Evolutionary conservation across 1,139 yeast genomes (phyloP).

Genomic region (Sugiyamaella sp.): DNA sequence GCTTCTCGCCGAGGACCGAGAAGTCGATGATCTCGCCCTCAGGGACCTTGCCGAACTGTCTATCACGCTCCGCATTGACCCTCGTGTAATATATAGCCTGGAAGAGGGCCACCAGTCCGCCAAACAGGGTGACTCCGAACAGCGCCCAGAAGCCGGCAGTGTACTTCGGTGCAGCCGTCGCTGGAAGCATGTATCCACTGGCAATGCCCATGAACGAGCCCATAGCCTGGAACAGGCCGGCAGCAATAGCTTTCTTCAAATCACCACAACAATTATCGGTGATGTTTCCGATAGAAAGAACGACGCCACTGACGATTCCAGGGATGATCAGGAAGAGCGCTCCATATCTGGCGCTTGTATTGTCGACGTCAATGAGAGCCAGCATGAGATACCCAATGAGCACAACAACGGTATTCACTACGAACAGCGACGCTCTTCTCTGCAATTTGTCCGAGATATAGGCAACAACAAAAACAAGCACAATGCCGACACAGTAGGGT

Average conservation of each 20-base stretch:
- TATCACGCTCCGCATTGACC: conserved; percentile 17
- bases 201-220: conserved; percentile 26
- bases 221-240: conserved; percentile 24
- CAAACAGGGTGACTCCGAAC: conserved; percentile 22
- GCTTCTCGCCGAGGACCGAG: conserved; percentile 22
- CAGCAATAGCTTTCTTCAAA: conserved; percentile 22
- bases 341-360: conserved; percentile 19
- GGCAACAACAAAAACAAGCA: conserved; percentile 25
- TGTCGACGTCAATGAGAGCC: conserved; percentile 20
- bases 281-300: conserved; percentile 20
- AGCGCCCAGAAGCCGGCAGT: conserved; percentile 22
- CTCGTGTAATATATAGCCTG: conserved; percentile 15
- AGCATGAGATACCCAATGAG: conserved; percentile 21
- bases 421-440: conserved; percentile 17
- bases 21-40: conserved; percentile 22
- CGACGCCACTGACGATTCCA: conserved; percentile 21
- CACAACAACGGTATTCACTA: conserved; percentile 15
- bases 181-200: conserved; percentile 22
- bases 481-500: conserved; percentile 28
- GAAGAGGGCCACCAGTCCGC: conserved; percentile 19
- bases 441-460: conserved; percentile 17
- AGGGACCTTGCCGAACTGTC: conserved; percentile 19
- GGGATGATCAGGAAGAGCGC: conserved; percentile 21
- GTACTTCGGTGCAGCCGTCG: conserved; percentile 22
- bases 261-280: conserved; percentile 25